Conservation (phyloP, 2,329 filamentous ascomycete species). For the Dactylellina parvicollis region DNA sequence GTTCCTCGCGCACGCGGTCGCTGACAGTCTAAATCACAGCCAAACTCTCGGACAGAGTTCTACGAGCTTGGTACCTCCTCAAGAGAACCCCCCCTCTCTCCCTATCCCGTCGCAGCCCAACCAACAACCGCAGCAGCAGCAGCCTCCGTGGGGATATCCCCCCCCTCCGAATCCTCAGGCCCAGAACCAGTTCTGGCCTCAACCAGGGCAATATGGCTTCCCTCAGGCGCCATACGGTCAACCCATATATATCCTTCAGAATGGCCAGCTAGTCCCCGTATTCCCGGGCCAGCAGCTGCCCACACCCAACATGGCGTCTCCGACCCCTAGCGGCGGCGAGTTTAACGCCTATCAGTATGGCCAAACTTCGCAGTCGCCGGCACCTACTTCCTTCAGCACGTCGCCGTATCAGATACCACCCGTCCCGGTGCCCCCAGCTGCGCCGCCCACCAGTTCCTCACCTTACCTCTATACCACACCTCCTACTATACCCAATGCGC, state of each 20-base stretch:
- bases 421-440: constrained; percentile 38
- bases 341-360: constrained; percentile 7
- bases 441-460: constrained; percentile 29
- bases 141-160: constrained; percentile 30
- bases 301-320: constrained; percentile 26
- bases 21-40: not conserved
- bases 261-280: constrained; percentile 43
- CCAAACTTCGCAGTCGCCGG: constrained; percentile 20
- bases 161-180: constrained; percentile 26
- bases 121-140: constrained; percentile 22
- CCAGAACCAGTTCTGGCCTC: constrained; percentile 43
- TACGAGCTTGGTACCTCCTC: constrained; percentile 20
- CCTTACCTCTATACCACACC: constrained; percentile 13
- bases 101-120: constrained; percentile 12
- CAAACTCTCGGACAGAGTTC: constrained; percentile 25
- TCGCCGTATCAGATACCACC: constrained; percentile 42
- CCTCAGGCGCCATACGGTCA: constrained; percentile 38
- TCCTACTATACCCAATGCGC: constrained; percentile 1
- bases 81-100: constrained; percentile 5
- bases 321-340: not conserved
- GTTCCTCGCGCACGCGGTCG: constrained; percentile 4
- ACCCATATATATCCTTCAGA: constrained; percentile 42
- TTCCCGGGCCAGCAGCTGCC: constrained; percentile 39
- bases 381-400: constrained; percentile 6
- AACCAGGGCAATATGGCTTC: constrained; percentile 38